Evolutionary conservation across 441 rosid genomes (phyloP), one percentile per base, ranked within the genome.

Genomic region (Erodium moschatum): DNA sequence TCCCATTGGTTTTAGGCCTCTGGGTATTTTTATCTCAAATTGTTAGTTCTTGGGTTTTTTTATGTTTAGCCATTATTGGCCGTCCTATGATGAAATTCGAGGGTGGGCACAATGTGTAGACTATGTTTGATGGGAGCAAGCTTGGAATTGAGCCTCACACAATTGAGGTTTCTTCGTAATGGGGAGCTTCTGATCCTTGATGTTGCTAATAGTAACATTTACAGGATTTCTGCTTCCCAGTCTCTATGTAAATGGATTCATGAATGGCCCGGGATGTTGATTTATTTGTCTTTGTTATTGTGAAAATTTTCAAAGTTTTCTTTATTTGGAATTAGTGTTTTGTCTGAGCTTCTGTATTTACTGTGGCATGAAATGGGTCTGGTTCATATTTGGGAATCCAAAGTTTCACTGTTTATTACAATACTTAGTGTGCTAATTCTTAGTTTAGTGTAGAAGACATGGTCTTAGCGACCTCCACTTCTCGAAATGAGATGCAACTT

Each of bases 81-180:
- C 91, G 89, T 77, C 85, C 97, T 67, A 77, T 82, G 90, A 86
- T 93, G 96, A 93, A 89, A 82, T 91, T 82, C 33, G 98, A 94
- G 72, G 78, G 82, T 77, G 98, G 98, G 24, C 89, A 89, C 70
- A 72, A 85, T 50, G 97, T 91, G 77, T 96, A 93, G 73, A 94
- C 98, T 1, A 92, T 91, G 58, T 84, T 91, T 74, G 98, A 94
- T 74, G 98, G 97, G 75, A 94, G 98, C 78, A 94, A 91, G 74
- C 93, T 89, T 66, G 98, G 97, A 66, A 80, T 91, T 65, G 97
- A 91, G 76, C 97, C 98, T 6, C 77, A 83, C 76, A 81, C 96
- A 2, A 87, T 93, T 29, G 87, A 91, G 82, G 82, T 88, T n/a
- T 67, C 76, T 88, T 73, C 85, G 96, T 0, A 81, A 79, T 69